Evolutionary conservation across 306 rosid genomes (phyloP).

Genomic region (Abrus pulchellus): DNA sequence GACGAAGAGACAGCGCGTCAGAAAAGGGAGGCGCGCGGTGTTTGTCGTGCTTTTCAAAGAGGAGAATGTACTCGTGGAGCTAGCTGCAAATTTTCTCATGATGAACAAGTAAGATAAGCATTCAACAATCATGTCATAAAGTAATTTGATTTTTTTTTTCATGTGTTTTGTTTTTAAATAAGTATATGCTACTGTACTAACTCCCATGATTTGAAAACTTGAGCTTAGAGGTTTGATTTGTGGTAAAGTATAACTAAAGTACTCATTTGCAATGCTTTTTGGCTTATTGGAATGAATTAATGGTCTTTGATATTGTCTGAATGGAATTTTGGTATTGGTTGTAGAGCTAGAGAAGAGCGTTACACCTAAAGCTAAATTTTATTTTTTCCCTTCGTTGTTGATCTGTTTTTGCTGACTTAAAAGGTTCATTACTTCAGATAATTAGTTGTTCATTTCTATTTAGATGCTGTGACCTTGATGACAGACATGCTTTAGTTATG

Average conservation of each 20-base stretch:
- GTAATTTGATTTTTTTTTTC: background rate
- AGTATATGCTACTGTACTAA: background rate
- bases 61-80: conserved; percentile 96
- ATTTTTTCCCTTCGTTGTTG: background rate
- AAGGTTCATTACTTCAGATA: background rate
- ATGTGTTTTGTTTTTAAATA: background rate
- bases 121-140: conserved; percentile 4
- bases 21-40: conserved; percentile 93
- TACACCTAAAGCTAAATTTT: conserved; percentile 3
- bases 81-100: conserved; percentile 89
- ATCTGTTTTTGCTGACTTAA: background rate
- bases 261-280: conserved; percentile 14
- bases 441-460: background rate
- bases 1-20: conserved; percentile 83
- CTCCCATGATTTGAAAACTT: conserved; percentile 12
- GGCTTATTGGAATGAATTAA: conserved; percentile 17
- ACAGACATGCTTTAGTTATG: background rate
- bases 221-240: background rate
- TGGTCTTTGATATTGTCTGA: background rate
- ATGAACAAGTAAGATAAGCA: conserved; percentile 71
- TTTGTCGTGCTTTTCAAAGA: conserved; percentile 92
- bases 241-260: background rate
- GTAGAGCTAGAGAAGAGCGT: background rate
- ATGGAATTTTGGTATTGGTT: background rate
- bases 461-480: conserved; percentile 15